These are phyloP conservation scores for Athelia sp. DNA, from an alignment of 1,284 basidiomycete genomes.

Conservation along the genomic window DNA sequence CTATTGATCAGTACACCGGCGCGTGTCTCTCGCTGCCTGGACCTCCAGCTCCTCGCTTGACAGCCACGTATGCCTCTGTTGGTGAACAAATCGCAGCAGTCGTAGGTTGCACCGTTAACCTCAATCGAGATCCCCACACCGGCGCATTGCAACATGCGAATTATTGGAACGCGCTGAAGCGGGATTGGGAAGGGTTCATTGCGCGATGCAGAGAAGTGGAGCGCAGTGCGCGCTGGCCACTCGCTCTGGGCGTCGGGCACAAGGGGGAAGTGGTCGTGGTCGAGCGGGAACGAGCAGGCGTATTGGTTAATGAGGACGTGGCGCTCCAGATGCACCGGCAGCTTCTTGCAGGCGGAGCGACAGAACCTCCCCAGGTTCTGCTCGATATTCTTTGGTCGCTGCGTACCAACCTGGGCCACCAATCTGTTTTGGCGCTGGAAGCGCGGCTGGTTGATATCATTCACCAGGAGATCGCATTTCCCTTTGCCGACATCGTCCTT, in stretches of 20 bases:
- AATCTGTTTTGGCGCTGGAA: slow-evolving; percentile 53
- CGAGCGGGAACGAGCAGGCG: slow-evolving; percentile 73
- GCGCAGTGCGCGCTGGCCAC: slow-evolving; percentile 79
- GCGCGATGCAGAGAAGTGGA: slow-evolving; percentile 85
- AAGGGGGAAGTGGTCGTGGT: slow-evolving; percentile 57
- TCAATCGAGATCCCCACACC: slow-evolving; percentile 71
- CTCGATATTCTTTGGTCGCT: slow-evolving; percentile 58
- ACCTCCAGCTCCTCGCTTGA: slow-evolving; percentile 48
- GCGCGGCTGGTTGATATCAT: slow-evolving; percentile 54
- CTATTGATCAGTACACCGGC: slow-evolving; percentile 77
- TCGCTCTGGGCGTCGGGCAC: slow-evolving; percentile 56
- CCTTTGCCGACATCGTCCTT: slow-evolving; percentile 67
- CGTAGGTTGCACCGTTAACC: slow-evolving; percentile 80
- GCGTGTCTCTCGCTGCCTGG: slow-evolving; percentile 65
- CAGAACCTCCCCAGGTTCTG: slow-evolving; percentile 47
- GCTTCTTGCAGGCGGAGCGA: slow-evolving; percentile 32
- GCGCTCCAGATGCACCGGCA: slow-evolving; percentile 53
- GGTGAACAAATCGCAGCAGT: slow-evolving; percentile 75
- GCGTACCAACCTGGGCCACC: slow-evolving; percentile 50
- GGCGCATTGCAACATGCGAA: slow-evolving; percentile 74
- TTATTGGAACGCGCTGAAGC: slow-evolving; percentile 80
- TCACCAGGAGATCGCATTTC: slow-evolving; percentile 71
- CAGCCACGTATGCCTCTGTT: slow-evolving; percentile 59
- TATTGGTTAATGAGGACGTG: slow-evolving; percentile 61
- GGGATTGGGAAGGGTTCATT: slow-evolving; percentile 92